These are phyloP conservation scores for Blastocystis sp. DNA, from an alignment of 352 stramenopile genomes.

Conservation along the genomic window DNA sequence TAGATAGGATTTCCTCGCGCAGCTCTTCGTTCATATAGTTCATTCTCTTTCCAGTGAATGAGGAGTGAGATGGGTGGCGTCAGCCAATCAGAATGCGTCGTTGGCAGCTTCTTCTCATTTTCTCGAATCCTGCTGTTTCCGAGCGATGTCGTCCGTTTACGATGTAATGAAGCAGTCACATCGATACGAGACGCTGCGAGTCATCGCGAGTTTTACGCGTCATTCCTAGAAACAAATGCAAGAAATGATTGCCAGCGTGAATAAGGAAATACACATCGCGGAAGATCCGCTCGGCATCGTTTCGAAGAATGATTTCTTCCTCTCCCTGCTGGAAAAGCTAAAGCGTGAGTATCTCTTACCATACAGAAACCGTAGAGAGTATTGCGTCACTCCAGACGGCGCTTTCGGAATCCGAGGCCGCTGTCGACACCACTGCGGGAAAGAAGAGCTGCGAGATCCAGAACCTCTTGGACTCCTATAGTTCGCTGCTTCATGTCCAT, in stretches of 20 bases:
- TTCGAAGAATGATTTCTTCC: background rate
- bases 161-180: background rate
- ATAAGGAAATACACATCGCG: background rate
- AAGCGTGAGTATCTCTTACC: background rate
- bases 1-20: background rate
- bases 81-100: too few species aligned
- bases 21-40: slow-evolving; percentile 16
- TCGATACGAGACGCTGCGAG: background rate
- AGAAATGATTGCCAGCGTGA: background rate
- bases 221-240: background rate
- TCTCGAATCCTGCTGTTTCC: background rate
- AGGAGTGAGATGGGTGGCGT: too few species aligned
- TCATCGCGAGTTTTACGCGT: background rate
- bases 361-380: background rate
- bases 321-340: background rate
- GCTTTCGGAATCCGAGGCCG: background rate
- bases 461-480: background rate
- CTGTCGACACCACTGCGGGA: background rate
- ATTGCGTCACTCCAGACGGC: background rate
- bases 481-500: background rate
- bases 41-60: background rate
- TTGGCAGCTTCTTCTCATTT: background rate
- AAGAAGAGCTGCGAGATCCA: background rate
- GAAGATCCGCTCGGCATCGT: background rate
- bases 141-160: slow-evolving; percentile 16